phyloP scores from a whole-genome alignment of 805 yeast species.

The Saturnispora zaruensis region DNA sequence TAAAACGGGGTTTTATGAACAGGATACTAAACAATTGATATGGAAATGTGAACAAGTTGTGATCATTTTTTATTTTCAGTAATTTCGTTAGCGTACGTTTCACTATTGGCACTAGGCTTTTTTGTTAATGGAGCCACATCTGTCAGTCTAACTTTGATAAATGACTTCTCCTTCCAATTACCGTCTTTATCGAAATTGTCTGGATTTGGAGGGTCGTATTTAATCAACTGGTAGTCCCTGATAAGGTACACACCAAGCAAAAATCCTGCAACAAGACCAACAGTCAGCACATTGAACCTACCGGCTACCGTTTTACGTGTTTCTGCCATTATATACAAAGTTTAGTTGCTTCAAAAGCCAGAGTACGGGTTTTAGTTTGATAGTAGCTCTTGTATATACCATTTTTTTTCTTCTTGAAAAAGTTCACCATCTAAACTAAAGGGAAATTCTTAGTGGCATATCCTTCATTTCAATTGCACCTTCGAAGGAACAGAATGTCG shows the following conservation, averaged over 20 bases:
- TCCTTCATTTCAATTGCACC: neutral
- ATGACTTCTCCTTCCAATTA: slow-evolving; percentile 30
- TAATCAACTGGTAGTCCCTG: slow-evolving; percentile 31
- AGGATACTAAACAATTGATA: neutral
- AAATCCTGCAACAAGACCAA: slow-evolving; percentile 25
- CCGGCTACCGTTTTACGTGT: slow-evolving; percentile 21
- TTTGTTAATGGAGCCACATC: slow-evolving; percentile 33
- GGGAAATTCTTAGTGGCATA: neutral
- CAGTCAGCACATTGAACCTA: slow-evolving; percentile 21
- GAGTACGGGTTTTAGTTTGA: neutral
- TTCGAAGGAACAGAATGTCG: slow-evolving; percentile 32
- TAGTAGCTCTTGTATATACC: neutral
- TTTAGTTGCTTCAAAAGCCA: neutral
- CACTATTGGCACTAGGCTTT: slow-evolving; percentile 27
- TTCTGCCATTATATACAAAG: slow-evolving; percentile 10
- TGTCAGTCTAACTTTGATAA: slow-evolving; percentile 28
- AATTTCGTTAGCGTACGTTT: slow-evolving; percentile 8
- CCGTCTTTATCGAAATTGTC: slow-evolving; percentile 32
- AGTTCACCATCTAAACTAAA: neutral
- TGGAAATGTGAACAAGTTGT: neutral
- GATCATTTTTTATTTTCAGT: neutral
- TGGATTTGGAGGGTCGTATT: slow-evolving; percentile 33
- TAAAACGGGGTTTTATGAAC: neutral
- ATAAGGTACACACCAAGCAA: slow-evolving; percentile 22
- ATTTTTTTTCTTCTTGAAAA: neutral